Base-by-base conservation (phyloP, 2,329 filamentous ascomycete genomes). In the Sarocladiaceae sp. region DNA sequence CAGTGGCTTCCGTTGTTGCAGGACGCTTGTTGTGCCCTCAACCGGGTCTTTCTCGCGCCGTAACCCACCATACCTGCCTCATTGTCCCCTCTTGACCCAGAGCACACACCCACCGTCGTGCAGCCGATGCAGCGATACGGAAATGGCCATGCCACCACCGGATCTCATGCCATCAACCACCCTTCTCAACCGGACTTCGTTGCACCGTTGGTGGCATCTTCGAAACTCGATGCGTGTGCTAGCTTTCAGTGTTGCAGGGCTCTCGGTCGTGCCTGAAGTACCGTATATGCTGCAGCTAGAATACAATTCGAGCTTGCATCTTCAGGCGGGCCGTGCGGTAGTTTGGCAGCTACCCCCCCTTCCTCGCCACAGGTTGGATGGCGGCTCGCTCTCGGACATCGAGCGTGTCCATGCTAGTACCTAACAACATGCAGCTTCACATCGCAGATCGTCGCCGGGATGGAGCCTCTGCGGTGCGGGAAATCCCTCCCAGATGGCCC, bases 391-490 rank as follows among this genome's bases (percentile, higher is more conserved):
- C n/a, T n/a, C n/a, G n/a, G n/a, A n/a, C n/a, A n/a, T 8, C 29
- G 29, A 33, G 29, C 8, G 29, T 33, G 29, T 10, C 15, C 15
- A 15, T 8, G 29, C 8, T 8, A 33, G 29, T 33, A 15, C 29
- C 15, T 33, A 8, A 33, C 29, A 10, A 15, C 29, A 17, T 26
- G 11, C 25, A n/a, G 15, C 26, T 33, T 33, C 15, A 46, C 40
- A 48, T 48, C 44, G 44, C 26, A 48, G 44, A 48, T 48, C 44
- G 28, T 48, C 26, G 6, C 25, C 44, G 17, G 44, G 44, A 48
- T 48, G 26, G 44, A n/a, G n/a, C 23, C 29, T 10, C 44, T 33
- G 31, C 22, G 18, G 28, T 48, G 44, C 44, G 44, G 25, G 26
- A 48, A 33, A 29, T 31, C 44, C 25, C 28, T 48, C 26, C 44